Percentiles rank a stretch among this genome's conserved stretches.
phyloP scores from a whole-genome alignment of 495 filamentous ascomycete species.

The Pyrenula aspistea region DNA sequence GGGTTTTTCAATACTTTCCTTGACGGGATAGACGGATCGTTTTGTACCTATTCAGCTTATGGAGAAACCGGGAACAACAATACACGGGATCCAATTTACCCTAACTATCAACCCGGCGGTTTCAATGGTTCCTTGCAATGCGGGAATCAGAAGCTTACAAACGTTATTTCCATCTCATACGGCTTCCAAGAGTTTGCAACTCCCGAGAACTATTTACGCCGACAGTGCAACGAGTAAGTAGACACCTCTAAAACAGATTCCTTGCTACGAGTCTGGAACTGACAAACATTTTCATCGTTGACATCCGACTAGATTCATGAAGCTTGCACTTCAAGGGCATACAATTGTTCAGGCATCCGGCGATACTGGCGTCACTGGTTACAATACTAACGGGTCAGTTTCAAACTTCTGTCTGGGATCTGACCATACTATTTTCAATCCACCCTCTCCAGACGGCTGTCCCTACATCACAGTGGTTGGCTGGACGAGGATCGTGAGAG shows the following conservation, averaged over 20 bases:
- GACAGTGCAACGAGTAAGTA: constrained; percentile 44
- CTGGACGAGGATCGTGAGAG: constrained; percentile 22
- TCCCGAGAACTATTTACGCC: constrained; percentile 37
- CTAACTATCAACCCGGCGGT: constrained; percentile 35
- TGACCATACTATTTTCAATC: constrained; percentile 29
- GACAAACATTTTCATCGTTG: too few relatives aligned
- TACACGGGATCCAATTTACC: constrained; percentile 38
- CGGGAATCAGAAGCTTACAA: constrained; percentile 44
- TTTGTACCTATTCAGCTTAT: constrained; percentile 17
- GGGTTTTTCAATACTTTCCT: constrained; percentile 34
- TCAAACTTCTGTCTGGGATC: constrained; percentile 24
- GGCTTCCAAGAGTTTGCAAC: constrained; percentile 36
- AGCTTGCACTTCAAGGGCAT: constrained; percentile 52
- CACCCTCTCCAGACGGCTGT: constrained; percentile 38
- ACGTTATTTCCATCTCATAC: constrained; percentile 51
- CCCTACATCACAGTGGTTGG: constrained; percentile 43
- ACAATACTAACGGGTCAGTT: constrained; percentile 11
- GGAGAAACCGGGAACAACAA: constrained; percentile 34
- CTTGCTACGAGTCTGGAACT: constrained; percentile 8
- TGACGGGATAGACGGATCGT: constrained; percentile 42
- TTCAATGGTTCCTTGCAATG: constrained; percentile 50
- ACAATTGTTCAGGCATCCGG: constrained; percentile 51
- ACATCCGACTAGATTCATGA: constrained; percentile 29
- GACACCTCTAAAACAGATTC: constrained; percentile 17
- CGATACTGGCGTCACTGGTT: constrained; percentile 42